A percentile compares a stretch with the other conserved stretches of the same genome.
Conservation (phyloP, 108 stramenopile genomes). For the Stephanodiscus minutulus region DNA sequence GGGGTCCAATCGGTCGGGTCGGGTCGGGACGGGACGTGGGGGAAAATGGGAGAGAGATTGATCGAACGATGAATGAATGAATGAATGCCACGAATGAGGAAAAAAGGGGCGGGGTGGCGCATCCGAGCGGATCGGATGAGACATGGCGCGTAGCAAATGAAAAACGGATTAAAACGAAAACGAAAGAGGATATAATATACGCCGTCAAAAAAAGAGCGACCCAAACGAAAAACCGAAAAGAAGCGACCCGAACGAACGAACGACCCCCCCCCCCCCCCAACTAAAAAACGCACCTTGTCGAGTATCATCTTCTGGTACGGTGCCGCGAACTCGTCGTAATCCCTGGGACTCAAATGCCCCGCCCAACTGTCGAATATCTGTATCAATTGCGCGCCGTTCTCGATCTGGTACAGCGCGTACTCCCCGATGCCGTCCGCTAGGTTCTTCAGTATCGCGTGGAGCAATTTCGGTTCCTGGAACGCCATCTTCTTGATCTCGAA, state of each 20-base stretch:
- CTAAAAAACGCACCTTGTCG: conserved; percentile 68
- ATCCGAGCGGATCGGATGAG: no score
- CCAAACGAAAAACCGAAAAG: no score
- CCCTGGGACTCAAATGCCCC: conserved; percentile 90
- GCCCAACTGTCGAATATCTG: conserved; percentile 99
- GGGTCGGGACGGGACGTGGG: no score
- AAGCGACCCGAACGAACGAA: background rate
- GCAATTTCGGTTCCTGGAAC: conserved; percentile 84
- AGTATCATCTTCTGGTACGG: conserved; percentile 95
- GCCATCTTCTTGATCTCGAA: conserved; percentile 94
- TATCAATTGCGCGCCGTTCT: conserved; percentile 96
- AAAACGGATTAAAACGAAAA: no score
- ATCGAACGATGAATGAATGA: no score
- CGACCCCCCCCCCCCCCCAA: background rate
- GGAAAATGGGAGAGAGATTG: no score
- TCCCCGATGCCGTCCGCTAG: conserved; percentile 90
- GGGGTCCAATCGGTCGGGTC: no score
- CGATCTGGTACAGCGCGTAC: conserved; percentile 95
- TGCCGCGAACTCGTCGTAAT: conserved; percentile 94
- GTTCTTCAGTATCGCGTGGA: conserved; percentile 89
- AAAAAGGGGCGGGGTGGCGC: no score
- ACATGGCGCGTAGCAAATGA: no score
- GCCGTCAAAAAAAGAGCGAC: no score
- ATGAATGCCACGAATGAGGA: no score
- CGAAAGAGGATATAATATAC: no score